phyloP scores from a whole-genome alignment of 768 basidiomycete genomes.

The Pluteus cervinus region DNA sequence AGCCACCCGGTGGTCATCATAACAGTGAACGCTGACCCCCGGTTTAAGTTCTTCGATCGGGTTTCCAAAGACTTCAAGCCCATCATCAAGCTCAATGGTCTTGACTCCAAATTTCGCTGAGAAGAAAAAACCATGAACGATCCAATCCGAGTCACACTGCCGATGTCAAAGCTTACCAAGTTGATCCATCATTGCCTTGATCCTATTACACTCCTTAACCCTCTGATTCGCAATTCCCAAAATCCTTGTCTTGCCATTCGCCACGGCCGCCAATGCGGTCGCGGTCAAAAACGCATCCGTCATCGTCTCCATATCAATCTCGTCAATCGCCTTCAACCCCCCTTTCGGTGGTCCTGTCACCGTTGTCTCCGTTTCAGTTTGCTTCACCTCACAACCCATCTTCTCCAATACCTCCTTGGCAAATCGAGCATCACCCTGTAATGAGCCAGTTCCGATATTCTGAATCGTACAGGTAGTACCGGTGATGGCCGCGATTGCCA shows the following conservation, averaged over 20 bases:
- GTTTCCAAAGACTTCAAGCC: constrained; percentile 83
- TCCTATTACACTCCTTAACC: constrained; percentile 97
- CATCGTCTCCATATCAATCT: constrained; percentile 99
- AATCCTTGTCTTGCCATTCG: constrained; percentile 70
- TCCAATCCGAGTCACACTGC: background rate
- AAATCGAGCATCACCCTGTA: constrained; percentile 97
- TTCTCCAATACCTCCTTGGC: constrained; percentile 88
- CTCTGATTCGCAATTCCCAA: constrained; percentile 95
- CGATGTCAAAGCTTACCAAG: constrained; percentile 55
- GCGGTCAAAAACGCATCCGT: constrained; percentile 99
- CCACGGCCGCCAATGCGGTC: constrained; percentile 83
- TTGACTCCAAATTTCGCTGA: constrained; percentile 92
- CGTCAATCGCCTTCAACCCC: constrained; percentile 73
- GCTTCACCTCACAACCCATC: constrained; percentile 91
- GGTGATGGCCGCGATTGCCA: constrained; percentile 95
- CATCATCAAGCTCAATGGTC: constrained; percentile 89
- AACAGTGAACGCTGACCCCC: constrained; percentile 87
- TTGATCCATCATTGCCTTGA: constrained; percentile 94
- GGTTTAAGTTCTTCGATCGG: constrained; percentile 54
- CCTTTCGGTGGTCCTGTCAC: constrained; percentile 87
- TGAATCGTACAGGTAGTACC: constrained; percentile 92
- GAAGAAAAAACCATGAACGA: constrained; percentile 4
- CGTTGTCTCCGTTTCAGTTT: constrained; percentile 85
- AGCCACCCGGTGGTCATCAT: constrained; percentile 97
- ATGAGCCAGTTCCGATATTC: constrained; percentile 84